Evolutionary conservation across 2,329 filamentous ascomycete species (phyloP).

Genomic region (Cercospora citrullina): DNA sequence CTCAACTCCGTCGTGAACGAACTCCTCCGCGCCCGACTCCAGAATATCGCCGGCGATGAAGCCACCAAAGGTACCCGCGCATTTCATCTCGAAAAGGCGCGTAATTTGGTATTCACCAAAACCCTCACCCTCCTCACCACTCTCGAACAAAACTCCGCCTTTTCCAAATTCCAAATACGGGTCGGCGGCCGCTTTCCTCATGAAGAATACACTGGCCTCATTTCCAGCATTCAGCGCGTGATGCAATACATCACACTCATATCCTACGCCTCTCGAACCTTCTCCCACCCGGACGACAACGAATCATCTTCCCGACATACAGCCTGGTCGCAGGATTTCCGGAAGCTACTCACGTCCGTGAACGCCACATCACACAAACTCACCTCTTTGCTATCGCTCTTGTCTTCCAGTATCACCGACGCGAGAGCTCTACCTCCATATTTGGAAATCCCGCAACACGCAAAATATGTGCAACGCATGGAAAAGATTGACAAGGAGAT

Average conservation of each 20-base stretch:
- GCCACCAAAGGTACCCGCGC: conserved; percentile 53
- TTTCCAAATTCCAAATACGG: conserved; percentile 67
- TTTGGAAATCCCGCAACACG: conserved; percentile 62
- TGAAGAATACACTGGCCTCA: conserved; percentile 62
- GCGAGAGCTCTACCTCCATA: conserved; percentile 71
- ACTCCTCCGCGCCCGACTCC: conserved; percentile 62
- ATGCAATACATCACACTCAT: conserved; percentile 67
- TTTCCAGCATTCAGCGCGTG: conserved; percentile 60
- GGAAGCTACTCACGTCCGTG: conserved; percentile 55
- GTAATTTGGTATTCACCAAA: conserved; percentile 65
- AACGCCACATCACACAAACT: conserved; percentile 65
- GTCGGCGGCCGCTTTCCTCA: conserved; percentile 71
- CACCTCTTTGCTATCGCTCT: conserved; percentile 66
- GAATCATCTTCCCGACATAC: conserved; percentile 35
- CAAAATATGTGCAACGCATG: conserved; percentile 59
- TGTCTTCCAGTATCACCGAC: conserved; percentile 66
- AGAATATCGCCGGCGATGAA: conserved; percentile 58
- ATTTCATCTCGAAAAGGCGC: conserved; percentile 57
- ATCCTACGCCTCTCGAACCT: conserved; percentile 62
- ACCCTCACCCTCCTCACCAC: conserved; percentile 65
- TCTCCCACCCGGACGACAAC: conserved; percentile 34
- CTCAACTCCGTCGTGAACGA: conserved; percentile 71
- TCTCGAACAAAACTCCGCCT: conserved; percentile 62
- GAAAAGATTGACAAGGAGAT: conserved; percentile 61
- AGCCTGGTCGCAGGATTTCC: conserved; percentile 64